phyloP scores from a whole-genome alignment of 805 yeast genomes.

The Kluyveromyces dobzhanskii region DNA sequence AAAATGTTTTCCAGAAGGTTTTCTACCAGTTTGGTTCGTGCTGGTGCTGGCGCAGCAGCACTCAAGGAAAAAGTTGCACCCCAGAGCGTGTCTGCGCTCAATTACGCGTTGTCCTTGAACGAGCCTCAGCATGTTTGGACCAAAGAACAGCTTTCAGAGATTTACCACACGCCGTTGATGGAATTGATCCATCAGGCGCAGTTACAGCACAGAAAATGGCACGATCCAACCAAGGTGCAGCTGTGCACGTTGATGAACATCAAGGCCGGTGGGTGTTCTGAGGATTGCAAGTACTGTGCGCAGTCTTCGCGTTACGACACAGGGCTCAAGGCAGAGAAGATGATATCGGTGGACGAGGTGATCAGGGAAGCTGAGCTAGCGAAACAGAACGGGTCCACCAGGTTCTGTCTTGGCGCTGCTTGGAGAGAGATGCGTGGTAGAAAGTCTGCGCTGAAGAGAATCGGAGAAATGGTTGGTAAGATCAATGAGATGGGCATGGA shows the following conservation, averaged over 20 bases:
- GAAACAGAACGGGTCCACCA: conserved; percentile 60
- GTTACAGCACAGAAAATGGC: conserved; percentile 55
- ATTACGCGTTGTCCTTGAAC: conserved; percentile 25
- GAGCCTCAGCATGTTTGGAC: conserved; percentile 44
- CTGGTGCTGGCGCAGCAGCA: too few relatives aligned
- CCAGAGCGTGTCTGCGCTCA: conserved; percentile 6
- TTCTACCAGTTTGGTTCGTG: neutral
- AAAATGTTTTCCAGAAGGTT: neutral
- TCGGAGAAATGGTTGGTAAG: conserved; percentile 54
- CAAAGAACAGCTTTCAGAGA: conserved; percentile 46
- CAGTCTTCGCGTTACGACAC: conserved; percentile 64
- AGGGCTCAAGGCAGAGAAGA: conserved; percentile 61
- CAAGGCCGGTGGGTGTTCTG: conserved; percentile 76
- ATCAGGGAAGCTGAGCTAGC: conserved; percentile 57
- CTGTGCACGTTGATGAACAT: conserved; percentile 68
- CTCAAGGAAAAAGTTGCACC: too few relatives aligned
- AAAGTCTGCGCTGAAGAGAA: conserved; percentile 53
- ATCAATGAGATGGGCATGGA: conserved; percentile 65
- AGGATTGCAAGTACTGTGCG: conserved; percentile 76
- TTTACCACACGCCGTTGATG: conserved; percentile 58
- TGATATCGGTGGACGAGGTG: conserved; percentile 55
- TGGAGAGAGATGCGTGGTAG: conserved; percentile 83
- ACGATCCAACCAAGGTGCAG: conserved; percentile 63
- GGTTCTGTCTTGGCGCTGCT: conserved; percentile 83
- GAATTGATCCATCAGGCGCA: conserved; percentile 55